phyloP scores from a whole-genome alignment of 495 filamentous ascomycete genomes.

The Hypoxylon fragiforme region DNA sequence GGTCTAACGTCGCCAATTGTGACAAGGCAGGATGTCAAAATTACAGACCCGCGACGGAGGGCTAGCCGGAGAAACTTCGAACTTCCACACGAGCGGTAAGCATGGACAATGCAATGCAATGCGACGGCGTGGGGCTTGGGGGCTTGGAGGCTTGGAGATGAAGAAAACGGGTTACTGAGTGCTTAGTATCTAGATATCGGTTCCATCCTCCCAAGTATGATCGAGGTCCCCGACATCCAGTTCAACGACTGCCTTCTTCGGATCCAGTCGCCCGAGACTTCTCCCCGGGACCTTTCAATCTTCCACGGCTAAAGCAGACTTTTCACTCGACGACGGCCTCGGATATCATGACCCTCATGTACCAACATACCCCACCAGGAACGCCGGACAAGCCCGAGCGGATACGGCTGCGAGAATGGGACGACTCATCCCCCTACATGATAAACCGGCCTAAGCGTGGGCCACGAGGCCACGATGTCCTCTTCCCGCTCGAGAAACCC shows the following conservation, averaged over 20 bases:
- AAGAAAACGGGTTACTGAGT: constrained; percentile 13
- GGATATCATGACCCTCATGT: constrained; percentile 89
- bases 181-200: constrained; percentile 70
- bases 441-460: constrained; percentile 83
- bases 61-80: constrained; percentile 44
- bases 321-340: constrained; percentile 81
- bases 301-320: constrained; percentile 86
- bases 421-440: constrained; percentile 88
- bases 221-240: constrained; percentile 89
- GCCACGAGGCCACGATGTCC: constrained; percentile 66
- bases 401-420: constrained; percentile 82
- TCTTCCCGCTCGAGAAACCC: constrained; percentile 72
- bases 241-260: constrained; percentile 80
- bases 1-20: constrained; percentile 39
- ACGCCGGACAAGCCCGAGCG: constrained; percentile 62
- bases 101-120: too few relatives aligned
- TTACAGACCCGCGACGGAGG: constrained; percentile 47
- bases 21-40: constrained; percentile 37
- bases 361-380: constrained; percentile 77
- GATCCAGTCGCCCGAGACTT: constrained; percentile 86
- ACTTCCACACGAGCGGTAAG: constrained; percentile 46
- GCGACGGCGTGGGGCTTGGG: neutral
- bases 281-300: constrained; percentile 89
- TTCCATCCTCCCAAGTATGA: constrained; percentile 91
- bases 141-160: neutral